A percentile compares a stretch with the other conserved stretches of the same genome.
Evolutionary conservation across 495 filamentous ascomycete genomes (phyloP).

Genomic region (Penicillium manginii): DNA sequence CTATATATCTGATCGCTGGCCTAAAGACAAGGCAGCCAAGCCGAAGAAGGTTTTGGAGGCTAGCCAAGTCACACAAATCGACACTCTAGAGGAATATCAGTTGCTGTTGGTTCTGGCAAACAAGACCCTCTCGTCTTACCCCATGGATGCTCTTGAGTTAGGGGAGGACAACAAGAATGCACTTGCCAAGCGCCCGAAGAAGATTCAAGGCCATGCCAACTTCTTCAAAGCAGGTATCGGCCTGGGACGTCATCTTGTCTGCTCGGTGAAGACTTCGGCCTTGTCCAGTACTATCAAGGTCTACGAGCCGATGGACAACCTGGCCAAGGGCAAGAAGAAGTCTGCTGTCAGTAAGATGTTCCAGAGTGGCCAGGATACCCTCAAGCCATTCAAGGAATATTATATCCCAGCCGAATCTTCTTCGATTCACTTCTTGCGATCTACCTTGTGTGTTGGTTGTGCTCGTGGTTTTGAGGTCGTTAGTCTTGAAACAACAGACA

Average conservation of each 20-base stretch:
- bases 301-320: conserved; percentile 91
- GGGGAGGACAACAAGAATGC: conserved; percentile 68
- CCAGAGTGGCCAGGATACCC: conserved; percentile 86
- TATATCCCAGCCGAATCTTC: conserved; percentile 97
- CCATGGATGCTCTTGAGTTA: conserved; percentile 80
- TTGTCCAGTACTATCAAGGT: conserved; percentile 96
- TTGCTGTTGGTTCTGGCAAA: conserved; percentile 91
- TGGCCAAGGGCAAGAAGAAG: conserved; percentile 86
- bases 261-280: conserved; percentile 88
- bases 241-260: conserved; percentile 90
- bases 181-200: conserved; percentile 85
- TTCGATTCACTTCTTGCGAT: conserved; percentile 95
- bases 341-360: conserved; percentile 95
- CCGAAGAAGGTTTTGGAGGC: conserved; percentile 86
- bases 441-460: conserved; percentile 95
- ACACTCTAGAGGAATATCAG: conserved; percentile 92
- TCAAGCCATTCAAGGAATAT: conserved; percentile 98
- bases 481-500: conserved; percentile 93
- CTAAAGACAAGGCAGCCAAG: conserved; percentile 74
- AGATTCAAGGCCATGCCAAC: conserved; percentile 95
- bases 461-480: conserved; percentile 96
- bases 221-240: conserved; percentile 98
- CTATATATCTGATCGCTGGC: conserved; percentile 85
- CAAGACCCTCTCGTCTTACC: conserved; percentile 86
- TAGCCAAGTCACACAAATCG: conserved; percentile 88